Conservation (phyloP, 2,329 filamentous ascomycete species). For the Paecilomyces sp. region DNA sequence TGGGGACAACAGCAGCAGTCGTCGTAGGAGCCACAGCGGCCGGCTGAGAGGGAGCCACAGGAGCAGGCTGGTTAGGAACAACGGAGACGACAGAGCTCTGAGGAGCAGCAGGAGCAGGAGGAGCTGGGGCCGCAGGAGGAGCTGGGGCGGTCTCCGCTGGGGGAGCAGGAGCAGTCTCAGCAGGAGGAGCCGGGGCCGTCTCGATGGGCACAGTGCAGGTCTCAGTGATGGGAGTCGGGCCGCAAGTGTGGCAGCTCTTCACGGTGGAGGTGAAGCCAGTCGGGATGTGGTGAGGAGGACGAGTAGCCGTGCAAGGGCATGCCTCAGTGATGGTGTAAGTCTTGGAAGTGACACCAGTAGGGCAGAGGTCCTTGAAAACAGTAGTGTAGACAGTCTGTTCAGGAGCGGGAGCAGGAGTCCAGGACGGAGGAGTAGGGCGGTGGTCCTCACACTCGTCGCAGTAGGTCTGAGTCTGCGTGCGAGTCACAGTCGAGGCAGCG, state of each 20-base stretch:
- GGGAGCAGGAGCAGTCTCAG: neutral
- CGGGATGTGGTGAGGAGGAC: slow-evolving; percentile 5
- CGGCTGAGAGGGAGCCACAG: neutral
- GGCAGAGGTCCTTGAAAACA: neutral
- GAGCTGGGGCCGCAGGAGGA: neutral
- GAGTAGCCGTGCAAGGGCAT: slow-evolving; percentile 15
- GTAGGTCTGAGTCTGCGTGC: neutral
- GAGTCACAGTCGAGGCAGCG: neutral
- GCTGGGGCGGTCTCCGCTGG: neutral
- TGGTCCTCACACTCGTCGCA: neutral
- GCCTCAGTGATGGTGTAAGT: slow-evolving; percentile 26
- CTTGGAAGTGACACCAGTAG: slow-evolving; percentile 6
- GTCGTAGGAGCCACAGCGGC: neutral
- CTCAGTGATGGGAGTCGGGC: neutral
- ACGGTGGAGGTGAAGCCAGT: slow-evolving; percentile 14
- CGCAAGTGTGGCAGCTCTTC: slow-evolving; percentile 10
- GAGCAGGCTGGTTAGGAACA: neutral
- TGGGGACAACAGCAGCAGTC: neutral
- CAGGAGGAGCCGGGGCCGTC: neutral
- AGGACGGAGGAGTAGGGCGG: neutral
- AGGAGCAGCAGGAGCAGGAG: neutral
- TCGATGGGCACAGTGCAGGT: neutral
- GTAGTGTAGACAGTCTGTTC: neutral
- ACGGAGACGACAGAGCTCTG: no score
- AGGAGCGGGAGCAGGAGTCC: neutral